Evolutionary conservation across 2,329 filamentous ascomycete genomes (phyloP).

Genomic region (Penicillium sp.): DNA sequence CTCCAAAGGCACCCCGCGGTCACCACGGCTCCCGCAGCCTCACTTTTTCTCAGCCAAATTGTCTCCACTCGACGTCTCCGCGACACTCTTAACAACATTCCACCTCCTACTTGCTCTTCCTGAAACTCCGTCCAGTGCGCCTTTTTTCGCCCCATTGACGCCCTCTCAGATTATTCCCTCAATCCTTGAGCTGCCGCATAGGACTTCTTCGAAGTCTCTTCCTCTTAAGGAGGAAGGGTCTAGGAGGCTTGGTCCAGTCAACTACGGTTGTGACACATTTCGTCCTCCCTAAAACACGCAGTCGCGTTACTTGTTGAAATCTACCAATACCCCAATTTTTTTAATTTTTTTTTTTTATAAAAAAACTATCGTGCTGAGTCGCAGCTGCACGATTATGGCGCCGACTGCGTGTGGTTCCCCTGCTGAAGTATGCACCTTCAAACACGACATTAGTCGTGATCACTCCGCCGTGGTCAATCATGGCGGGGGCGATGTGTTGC

Average conservation of each 20-base stretch:
- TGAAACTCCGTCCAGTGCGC: conserved; percentile 39
- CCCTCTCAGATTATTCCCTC: conserved; percentile 57
- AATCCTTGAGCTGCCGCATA: conserved; percentile 98
- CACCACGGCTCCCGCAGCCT: conserved; percentile 47
- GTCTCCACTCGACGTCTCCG: conserved; percentile 47
- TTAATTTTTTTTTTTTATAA: conserved; percentile 23
- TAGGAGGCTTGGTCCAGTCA: conserved; percentile 95
- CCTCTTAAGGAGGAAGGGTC: conserved; percentile 99
- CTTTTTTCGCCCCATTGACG: conserved; percentile 42
- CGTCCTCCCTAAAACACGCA: conserved; percentile 83
- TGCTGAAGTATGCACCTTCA: conserved; percentile 49
- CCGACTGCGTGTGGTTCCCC: conserved; percentile 65
- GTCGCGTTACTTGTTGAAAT: conserved; percentile 30
- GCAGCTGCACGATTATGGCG: conserved; percentile 67
- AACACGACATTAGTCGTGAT: conserved; percentile 35
- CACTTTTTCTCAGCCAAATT: conserved; percentile 44
- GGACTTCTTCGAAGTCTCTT: conserved; percentile 97
- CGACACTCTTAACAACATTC: conserved; percentile 54
- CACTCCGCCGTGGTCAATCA: conserved; percentile 43
- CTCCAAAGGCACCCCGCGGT: conserved; percentile 42
- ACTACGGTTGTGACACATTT: conserved; percentile 88
- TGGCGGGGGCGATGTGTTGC: conserved; percentile 49
- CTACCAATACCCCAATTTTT: conserved; percentile 6
- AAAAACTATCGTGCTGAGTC: conserved; percentile 33
- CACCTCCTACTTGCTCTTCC: conserved; percentile 43